Base-by-base conservation (phyloP, 805 yeast genomes). In the Grigorovia transvaalensis region DNA sequence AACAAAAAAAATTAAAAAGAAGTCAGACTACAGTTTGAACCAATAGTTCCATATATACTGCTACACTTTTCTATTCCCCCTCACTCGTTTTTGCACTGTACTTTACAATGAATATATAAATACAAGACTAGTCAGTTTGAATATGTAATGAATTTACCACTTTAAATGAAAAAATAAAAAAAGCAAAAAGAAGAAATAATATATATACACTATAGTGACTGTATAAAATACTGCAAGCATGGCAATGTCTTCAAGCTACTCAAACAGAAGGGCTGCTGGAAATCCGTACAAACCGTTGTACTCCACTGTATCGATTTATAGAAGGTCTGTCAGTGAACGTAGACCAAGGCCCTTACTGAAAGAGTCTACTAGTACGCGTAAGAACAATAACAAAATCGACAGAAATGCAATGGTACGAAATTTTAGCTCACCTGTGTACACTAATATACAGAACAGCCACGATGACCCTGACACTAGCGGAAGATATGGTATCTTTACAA, bases 291-390 rank as follows among this genome's bases (percentile, higher is more conserved):
- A 59, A 55, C 35, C 54, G 56, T n/a, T 59, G 55, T 44, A 45
- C 57, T 15, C 62, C 61, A n/a, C 47, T 54, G 15, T 57, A 51
- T 45, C 59, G 62, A 2, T 52, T 56, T 9, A 47, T 13, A 38
- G 42, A 38, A 38, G 42, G 15, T 38, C 42, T 15, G 17, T 38
- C 3, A 38, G 42, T 38, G 42, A 38, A 3, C 8, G 9, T 12
- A n/a, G 4, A 15, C 42, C 42, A 15, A 13, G 17, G 15, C 9
- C 17, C 12, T 15, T 38, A 3, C 8, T 33, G 8, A 4, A 8
- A 3, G 38, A 33, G 3, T 9, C 12, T 13, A 38, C 12, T 38
- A 7, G 5, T 13, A 38, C 9, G n/a, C 9, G 8, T 15, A 38
- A 38, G 12, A 38, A 12, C 15, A n/a, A 15, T 38, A 38, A 38